Percentiles rank a stretch among this genome's conserved stretches.
Conservation (phyloP, 371 early-diverging fungal species). For the Lichtheimia ornata region DNA sequence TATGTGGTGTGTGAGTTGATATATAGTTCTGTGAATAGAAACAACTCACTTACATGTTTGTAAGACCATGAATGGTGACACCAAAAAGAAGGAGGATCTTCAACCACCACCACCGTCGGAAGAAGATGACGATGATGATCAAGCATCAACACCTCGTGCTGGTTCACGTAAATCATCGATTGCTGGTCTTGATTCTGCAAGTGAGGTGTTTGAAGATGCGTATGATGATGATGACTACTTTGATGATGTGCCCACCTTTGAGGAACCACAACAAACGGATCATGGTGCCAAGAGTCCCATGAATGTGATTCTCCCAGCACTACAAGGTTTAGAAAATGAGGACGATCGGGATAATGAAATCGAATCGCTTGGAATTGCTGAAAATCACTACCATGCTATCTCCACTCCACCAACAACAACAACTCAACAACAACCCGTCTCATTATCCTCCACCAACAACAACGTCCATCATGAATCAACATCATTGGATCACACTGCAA, state of each 20-base stretch:
- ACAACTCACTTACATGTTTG: not conserved
- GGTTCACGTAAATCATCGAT: slow-evolving; percentile 23
- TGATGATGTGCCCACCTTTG: slow-evolving; percentile 5
- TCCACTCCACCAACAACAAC: too few relatives aligned
- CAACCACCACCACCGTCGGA: not conserved
- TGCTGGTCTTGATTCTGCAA: slow-evolving; percentile 21
- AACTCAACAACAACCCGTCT: too few relatives aligned
- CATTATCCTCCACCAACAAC: not conserved
- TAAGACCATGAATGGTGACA: slow-evolving; percentile 1
- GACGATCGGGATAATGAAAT: not conserved
- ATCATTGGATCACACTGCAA: not conserved
- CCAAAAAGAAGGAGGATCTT: not conserved
- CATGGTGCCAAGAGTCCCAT: not conserved
- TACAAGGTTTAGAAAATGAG: not conserved
- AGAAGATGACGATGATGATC: slow-evolving; percentile 8
- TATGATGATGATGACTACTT: slow-evolving; percentile 16
- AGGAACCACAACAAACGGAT: not conserved
- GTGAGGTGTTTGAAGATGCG: slow-evolving; percentile 26
- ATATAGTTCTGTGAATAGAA: not conserved
- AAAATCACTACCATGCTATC: too few relatives aligned
- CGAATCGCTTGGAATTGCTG: not conserved
- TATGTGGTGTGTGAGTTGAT: not conserved
- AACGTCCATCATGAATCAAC: not conserved
- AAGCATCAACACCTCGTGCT: slow-evolving; percentile 16
- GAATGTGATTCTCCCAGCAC: slow-evolving; percentile 7